Percentiles rank a stretch among this genome's conserved stretches.
These are phyloP conservation scores for Hyphopichia burtonii DNA, from an alignment of 1,139 yeast genomes.

Conservation along the genomic window DNA sequence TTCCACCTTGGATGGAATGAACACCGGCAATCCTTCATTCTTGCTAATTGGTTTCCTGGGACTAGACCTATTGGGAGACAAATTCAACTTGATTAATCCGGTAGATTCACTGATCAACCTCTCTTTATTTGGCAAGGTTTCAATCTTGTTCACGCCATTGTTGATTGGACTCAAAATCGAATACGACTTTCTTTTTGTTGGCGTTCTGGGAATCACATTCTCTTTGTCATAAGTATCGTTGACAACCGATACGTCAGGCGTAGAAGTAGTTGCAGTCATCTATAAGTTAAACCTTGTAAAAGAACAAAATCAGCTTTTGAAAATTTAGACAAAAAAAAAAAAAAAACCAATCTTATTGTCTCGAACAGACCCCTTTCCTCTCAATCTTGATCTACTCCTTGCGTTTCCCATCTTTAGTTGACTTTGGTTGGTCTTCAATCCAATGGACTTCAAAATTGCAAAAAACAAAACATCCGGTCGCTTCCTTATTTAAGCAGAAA, in stretches of 20 bases:
- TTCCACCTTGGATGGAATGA: slow-evolving; percentile 11
- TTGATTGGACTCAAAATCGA: slow-evolving; percentile 12
- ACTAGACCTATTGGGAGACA: slow-evolving; percentile 10
- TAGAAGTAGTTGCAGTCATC: not conserved
- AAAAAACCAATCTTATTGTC: too few species aligned
- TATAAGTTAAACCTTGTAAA: too few species aligned
- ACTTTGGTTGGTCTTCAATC: not conserved
- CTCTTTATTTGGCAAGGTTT: slow-evolving; percentile 1
- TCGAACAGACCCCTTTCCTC: too few species aligned
- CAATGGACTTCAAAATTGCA: slow-evolving; percentile 3
- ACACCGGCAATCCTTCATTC: slow-evolving; percentile 13
- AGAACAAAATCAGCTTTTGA: too few species aligned
- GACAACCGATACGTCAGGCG: not conserved
- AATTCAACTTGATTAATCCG: slow-evolving; percentile 19
- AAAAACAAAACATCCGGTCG: not conserved
- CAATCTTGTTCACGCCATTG: not conserved
- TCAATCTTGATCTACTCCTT: too few species aligned
- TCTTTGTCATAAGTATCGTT: not conserved
- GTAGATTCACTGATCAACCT: slow-evolving; percentile 19
- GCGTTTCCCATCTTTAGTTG: too few species aligned
- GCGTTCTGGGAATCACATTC: slow-evolving; percentile 2
- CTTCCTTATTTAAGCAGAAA: slow-evolving; percentile 4
- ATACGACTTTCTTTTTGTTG: slow-evolving; percentile 13
- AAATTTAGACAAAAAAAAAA: too few species aligned
- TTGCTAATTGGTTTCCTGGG: not conserved